Evolutionary conservation across 2,329 filamentous ascomycete genomes (phyloP).

Genomic region (Chaetomium strumarium): DNA sequence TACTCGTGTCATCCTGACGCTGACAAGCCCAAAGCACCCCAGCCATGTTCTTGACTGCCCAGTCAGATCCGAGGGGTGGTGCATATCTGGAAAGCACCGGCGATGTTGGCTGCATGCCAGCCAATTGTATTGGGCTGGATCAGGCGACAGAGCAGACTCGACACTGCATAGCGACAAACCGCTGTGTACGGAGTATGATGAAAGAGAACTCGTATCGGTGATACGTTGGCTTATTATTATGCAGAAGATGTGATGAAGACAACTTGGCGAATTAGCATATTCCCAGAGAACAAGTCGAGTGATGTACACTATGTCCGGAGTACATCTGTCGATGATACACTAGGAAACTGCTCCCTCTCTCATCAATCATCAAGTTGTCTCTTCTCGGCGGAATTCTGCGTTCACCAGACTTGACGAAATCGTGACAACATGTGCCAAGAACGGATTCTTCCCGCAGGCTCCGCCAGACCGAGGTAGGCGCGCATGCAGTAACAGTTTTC

Average conservation of each 20-base stretch:
- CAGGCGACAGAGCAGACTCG: not conserved
- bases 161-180: not conserved
- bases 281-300: too few relatives aligned
- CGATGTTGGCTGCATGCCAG: constrained; percentile 3
- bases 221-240: too few relatives aligned
- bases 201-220: too few relatives aligned
- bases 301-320: too few relatives aligned
- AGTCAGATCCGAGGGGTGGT: not conserved
- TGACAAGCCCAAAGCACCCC: too few relatives aligned
- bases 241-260: too few relatives aligned
- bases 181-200: too few relatives aligned
- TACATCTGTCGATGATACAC: too few relatives aligned
- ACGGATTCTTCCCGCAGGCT: constrained; percentile 11
- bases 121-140: not conserved
- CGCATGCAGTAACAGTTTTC: constrained; percentile 1
- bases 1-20: too few relatives aligned
- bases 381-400: not conserved
- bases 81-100: constrained; percentile 2
- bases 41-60: not conserved
- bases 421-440: not conserved
- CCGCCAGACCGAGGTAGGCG: constrained; percentile 18
- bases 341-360: too few relatives aligned
- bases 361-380: not conserved
- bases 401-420: not conserved
- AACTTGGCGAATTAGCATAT: too few relatives aligned